Conservation (phyloP, 2,329 filamentous ascomycete genomes). For the Rhinocladiella similis region DNA sequence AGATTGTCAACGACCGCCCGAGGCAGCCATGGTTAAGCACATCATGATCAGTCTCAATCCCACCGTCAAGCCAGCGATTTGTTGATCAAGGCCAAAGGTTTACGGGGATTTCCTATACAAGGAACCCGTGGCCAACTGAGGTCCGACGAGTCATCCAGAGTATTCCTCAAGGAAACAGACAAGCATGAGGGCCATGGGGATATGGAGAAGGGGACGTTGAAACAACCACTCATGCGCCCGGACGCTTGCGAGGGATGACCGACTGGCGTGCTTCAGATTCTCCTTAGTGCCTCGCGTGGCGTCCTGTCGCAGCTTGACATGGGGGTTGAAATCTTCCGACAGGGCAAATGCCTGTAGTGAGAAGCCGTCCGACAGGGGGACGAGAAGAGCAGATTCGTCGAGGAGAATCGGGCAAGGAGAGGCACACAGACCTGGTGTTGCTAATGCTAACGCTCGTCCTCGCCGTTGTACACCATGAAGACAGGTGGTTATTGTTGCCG, state of each 20-base stretch:
- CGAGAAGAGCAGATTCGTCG: not conserved
- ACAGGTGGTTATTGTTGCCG: no score
- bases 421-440: no score
- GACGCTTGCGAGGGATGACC: constrained; percentile 1
- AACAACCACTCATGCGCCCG: constrained; percentile 15
- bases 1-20: not conserved
- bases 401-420: not conserved
- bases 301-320: constrained; percentile 14
- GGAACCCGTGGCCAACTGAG: constrained; percentile 2
- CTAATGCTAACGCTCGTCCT: no score
- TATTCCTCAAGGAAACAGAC: constrained; percentile 2
- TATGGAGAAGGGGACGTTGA: constrained; percentile 5
- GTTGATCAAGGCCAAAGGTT: not conserved
- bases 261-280: constrained; percentile 26
- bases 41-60: not conserved
- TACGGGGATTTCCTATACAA: not conserved
- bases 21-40: not conserved
- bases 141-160: constrained; percentile 18
- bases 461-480: no score
- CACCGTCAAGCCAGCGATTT: no score
- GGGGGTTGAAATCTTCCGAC: constrained; percentile 22
- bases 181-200: constrained; percentile 4
- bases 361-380: not conserved
- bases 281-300: constrained; percentile 23
- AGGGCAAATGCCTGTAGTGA: not conserved